Evolutionary conservation across 2,329 filamentous ascomycete genomes (phyloP).

Genomic region (Plectosphaerella sp.): DNA sequence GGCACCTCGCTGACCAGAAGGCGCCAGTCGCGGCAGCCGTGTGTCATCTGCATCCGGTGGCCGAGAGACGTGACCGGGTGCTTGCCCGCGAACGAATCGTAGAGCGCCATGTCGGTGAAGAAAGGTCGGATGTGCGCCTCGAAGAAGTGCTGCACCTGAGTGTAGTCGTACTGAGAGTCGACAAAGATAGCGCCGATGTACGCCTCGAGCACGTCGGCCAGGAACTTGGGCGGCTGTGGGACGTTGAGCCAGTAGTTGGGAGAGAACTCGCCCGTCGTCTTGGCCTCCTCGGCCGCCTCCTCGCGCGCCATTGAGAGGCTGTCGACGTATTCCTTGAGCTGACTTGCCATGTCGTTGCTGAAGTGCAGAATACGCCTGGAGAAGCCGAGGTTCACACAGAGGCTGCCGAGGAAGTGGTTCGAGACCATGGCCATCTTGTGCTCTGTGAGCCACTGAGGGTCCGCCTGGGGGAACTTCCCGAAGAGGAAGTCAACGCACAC

Average conservation of each 20-base stretch:
- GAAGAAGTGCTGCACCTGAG: constrained; percentile 73
- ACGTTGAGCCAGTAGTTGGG: constrained; percentile 67
- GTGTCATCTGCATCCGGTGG: constrained; percentile 57
- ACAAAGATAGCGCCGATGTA: constrained; percentile 90
- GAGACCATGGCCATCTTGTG: constrained; percentile 99
- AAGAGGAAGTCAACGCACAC: constrained; percentile 80
- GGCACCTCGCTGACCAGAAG: constrained; percentile 48
- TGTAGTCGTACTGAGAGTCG: constrained; percentile 76
- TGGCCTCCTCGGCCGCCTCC: constrained; percentile 25
- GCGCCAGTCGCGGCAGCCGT: constrained; percentile 60
- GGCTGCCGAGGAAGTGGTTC: constrained; percentile 84
- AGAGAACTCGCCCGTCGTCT: constrained; percentile 33
- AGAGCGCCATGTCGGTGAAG: constrained; percentile 82
- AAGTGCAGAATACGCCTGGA: constrained; percentile 66
- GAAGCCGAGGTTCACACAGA: constrained; percentile 75
- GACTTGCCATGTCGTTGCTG: constrained; percentile 33
- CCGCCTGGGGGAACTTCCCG: constrained; percentile 67
- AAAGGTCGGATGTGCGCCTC: constrained; percentile 66
- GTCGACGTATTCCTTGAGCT: constrained; percentile 50
- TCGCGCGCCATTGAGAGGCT: constrained; percentile 50
- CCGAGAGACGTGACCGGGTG: constrained; percentile 77
- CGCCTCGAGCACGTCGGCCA: constrained; percentile 85
- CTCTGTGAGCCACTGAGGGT: constrained; percentile 95
- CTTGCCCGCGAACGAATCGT: constrained; percentile 81
- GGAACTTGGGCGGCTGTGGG: constrained; percentile 63